Percentiles rank a stretch among this genome's conserved stretches.
Evolutionary conservation across 805 yeast species (phyloP).

Genomic region (Myxozyma udenii): DNA sequence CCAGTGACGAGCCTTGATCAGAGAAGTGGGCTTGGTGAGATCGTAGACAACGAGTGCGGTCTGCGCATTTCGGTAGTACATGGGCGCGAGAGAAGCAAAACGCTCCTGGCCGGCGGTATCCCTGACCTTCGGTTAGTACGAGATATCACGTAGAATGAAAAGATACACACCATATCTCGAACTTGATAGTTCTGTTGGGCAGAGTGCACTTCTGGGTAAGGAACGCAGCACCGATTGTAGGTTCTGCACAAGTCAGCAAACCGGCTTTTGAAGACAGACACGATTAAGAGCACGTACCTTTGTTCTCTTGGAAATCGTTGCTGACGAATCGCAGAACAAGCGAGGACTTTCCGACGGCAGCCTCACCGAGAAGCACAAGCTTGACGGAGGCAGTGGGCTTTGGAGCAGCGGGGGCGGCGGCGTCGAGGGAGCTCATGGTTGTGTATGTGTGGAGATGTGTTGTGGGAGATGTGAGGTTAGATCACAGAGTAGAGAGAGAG

Average conservation of each 20-base stretch:
- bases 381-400: slow-evolving; percentile 72
- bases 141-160: too few species aligned
- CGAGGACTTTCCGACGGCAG: slow-evolving; percentile 96
- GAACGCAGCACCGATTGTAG: slow-evolving; percentile 97
- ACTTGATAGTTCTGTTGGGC: slow-evolving; percentile 81
- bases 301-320: slow-evolving; percentile 94
- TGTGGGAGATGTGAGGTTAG: background rate
- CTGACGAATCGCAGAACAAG: slow-evolving; percentile 88
- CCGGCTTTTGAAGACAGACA: background rate
- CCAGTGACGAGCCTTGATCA: slow-evolving; percentile 97
- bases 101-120: slow-evolving; percentile 99
- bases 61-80: slow-evolving; percentile 96
- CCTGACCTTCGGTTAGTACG: too few species aligned
- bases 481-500: background rate
- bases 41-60: slow-evolving; percentile 96
- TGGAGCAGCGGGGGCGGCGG: slow-evolving; percentile 29
- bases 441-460: background rate
- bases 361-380: slow-evolving; percentile 90
- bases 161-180: slow-evolving; percentile 68
- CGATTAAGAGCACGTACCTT: slow-evolving; percentile 48
- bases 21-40: slow-evolving; percentile 89
- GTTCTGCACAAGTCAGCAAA: slow-evolving; percentile 62
- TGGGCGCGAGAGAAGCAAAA: slow-evolving; percentile 92
- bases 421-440: slow-evolving; percentile 25
- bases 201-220: slow-evolving; percentile 89